Conservation (phyloP, 1,139 yeast genomes). For the Starmera stellimalicola region DNA sequence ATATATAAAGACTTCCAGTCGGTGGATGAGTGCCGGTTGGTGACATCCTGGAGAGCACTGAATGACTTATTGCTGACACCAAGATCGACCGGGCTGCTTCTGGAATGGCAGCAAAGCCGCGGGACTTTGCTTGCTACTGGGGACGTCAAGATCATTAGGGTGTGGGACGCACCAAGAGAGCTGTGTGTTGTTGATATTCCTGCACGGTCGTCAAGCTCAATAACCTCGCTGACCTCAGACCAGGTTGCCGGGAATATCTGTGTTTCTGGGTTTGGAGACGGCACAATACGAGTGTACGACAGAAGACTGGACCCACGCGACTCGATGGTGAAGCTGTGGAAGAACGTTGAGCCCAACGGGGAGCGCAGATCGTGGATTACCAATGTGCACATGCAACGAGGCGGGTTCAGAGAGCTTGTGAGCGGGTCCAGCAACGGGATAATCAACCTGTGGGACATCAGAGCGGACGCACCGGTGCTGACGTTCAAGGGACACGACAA, state of each 20-base stretch:
- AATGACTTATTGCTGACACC: conserved; percentile 78
- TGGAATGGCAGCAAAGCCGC: conserved; percentile 96
- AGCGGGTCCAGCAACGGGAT: conserved; percentile 79
- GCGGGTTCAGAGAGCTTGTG: conserved; percentile 85
- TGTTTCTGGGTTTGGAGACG: conserved; percentile 91
- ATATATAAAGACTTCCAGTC: conserved; percentile 73
- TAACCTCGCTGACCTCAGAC: conserved; percentile 85
- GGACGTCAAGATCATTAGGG: conserved; percentile 80
- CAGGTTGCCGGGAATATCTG: conserved; percentile 92
- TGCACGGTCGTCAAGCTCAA: conserved; percentile 82
- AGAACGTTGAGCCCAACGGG: conserved; percentile 22
- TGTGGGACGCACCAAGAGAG: conserved; percentile 98
- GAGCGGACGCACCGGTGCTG: conserved; percentile 62
- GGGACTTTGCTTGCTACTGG: conserved; percentile 92
- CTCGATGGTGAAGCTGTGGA: conserved; percentile 82
- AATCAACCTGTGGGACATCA: conserved; percentile 85
- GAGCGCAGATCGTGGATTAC: conserved; percentile 47
- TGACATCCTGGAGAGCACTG: conserved; percentile 90
- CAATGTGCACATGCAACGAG: conserved; percentile 92
- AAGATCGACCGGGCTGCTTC: conserved; percentile 72
- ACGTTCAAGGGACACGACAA: conserved; percentile 50
- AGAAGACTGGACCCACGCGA: conserved; percentile 78
- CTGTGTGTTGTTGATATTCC: conserved; percentile 81
- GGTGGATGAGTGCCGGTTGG: conserved; percentile 44
- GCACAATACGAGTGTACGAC: conserved; percentile 84